These are phyloP conservation scores for Tuber aestivum DNA, from an alignment of 495 filamentous ascomycete species.

Conservation along the genomic window DNA sequence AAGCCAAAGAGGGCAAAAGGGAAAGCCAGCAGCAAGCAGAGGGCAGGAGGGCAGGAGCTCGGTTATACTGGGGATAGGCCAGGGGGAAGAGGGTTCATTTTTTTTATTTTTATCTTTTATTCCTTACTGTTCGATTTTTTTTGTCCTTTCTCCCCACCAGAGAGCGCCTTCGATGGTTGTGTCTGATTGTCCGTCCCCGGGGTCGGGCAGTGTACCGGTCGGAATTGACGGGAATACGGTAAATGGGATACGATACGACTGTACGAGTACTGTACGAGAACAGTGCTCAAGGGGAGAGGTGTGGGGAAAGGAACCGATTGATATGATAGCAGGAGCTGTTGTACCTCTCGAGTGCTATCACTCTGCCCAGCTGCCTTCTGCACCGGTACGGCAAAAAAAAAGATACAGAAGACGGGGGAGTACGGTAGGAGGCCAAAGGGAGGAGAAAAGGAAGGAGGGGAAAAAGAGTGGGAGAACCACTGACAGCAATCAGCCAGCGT, in stretches of 20 bases:
- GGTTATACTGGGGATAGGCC: not conserved
- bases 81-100: not conserved
- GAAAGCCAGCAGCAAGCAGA: not conserved
- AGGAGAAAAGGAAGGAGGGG: not conserved
- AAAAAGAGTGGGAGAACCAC: not conserved
- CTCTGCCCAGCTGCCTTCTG: not conserved
- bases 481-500: not conserved
- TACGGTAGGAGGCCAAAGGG: not conserved
- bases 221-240: not conserved
- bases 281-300: not conserved
- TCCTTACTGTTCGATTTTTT: not conserved
- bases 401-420: not conserved
- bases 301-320: not conserved
- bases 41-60: not conserved
- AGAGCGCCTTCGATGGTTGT: conserved; percentile 5
- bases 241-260: not conserved
- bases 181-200: not conserved
- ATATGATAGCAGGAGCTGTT: not conserved
- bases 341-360: not conserved
- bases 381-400: not conserved
- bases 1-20: not conserved
- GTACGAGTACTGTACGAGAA: not conserved
- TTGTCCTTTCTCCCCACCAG: not conserved
- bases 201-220: not conserved
- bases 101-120: not conserved